Percentiles rank a stretch among this genome's conserved stretches.
phyloP scores from a whole-genome alignment of 352 stramenopile genomes.

The Globisporangium paroecandrum region DNA sequence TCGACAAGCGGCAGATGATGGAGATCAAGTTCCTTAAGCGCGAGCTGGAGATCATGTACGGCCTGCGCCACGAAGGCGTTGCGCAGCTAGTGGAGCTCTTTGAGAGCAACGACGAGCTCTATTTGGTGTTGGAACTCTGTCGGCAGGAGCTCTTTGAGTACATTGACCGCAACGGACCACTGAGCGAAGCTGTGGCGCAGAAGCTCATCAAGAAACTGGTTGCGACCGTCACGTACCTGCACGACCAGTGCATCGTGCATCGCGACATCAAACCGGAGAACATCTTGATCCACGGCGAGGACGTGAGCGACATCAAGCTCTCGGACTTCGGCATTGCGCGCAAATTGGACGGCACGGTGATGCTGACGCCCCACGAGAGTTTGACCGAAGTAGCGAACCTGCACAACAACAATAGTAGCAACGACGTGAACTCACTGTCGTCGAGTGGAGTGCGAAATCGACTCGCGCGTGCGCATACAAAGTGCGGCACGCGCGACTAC shows the following conservation, averaged over 20 bases:
- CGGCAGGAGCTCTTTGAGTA: conserved; percentile 80
- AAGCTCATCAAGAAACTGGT: conserved; percentile 73
- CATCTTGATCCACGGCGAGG: conserved; percentile 62
- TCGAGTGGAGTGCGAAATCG: conserved; percentile 50
- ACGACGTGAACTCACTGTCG: conserved; percentile 17
- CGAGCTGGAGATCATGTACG: conserved; percentile 86
- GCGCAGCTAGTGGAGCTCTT: conserved; percentile 80
- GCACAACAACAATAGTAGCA: conserved; percentile 21
- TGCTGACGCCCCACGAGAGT: conserved; percentile 70
- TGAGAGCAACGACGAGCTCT: conserved; percentile 69
- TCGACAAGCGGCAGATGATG: conserved; percentile 82
- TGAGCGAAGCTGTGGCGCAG: conserved; percentile 64
- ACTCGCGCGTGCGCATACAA: conserved; percentile 73
- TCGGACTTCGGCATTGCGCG: conserved; percentile 82
- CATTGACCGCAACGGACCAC: conserved; percentile 67
- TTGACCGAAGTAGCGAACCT: conserved; percentile 62
- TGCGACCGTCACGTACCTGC: conserved; percentile 77
- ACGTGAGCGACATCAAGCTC: conserved; percentile 77
- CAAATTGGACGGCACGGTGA: conserved; percentile 54
- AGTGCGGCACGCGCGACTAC: conserved; percentile 81
- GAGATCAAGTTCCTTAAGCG: conserved; percentile 80
- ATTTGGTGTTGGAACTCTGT: conserved; percentile 81
- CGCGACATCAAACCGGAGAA: conserved; percentile 87
- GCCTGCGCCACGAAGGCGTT: conserved; percentile 65
- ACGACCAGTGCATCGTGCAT: conserved; percentile 81